A percentile compares a stretch with the other conserved stretches of the same genome.
Conservation (phyloP, 2,329 filamentous ascomycete genomes). For the Furcasterigmium furcatum region DNA sequence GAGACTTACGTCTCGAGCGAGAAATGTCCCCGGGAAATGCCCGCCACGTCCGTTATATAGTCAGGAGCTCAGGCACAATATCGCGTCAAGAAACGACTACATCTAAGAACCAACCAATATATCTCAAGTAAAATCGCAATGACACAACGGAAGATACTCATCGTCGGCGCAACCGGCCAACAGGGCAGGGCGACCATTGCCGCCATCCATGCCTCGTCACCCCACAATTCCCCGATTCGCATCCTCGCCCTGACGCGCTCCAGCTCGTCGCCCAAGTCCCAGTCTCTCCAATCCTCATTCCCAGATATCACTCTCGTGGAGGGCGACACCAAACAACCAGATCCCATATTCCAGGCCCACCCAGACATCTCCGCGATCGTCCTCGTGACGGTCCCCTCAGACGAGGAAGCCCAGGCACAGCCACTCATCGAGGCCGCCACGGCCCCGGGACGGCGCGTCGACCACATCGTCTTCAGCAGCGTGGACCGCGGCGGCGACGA, state of each 20-base stretch:
- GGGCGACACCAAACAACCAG: conserved; percentile 12
- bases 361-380: conserved; percentile 18
- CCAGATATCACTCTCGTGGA: conserved; percentile 12
- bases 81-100: background rate
- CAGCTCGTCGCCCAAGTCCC: conserved; percentile 5
- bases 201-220: conserved; percentile 8
- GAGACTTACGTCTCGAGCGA: no score
- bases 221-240: conserved; percentile 1
- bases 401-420: conserved; percentile 17
- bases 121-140: background rate
- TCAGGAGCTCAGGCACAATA: background rate
- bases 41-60: no score
- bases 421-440: conserved; percentile 19
- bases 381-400: conserved; percentile 19
- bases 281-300: conserved; percentile 4
- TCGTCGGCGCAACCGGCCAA: conserved; percentile 43
- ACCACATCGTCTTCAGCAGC: conserved; percentile 26
- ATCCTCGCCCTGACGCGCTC: conserved; percentile 11
- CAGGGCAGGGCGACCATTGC: conserved; percentile 40
- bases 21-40: background rate
- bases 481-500: conserved; percentile 20
- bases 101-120: background rate
- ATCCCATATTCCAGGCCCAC: conserved; percentile 14
- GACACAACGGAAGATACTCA: conserved; percentile 36
- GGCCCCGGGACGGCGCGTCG: conserved; percentile 3